Evolutionary conservation across 345 rosid genomes (phyloP).

Genomic region (Murraya koenigii): DNA sequence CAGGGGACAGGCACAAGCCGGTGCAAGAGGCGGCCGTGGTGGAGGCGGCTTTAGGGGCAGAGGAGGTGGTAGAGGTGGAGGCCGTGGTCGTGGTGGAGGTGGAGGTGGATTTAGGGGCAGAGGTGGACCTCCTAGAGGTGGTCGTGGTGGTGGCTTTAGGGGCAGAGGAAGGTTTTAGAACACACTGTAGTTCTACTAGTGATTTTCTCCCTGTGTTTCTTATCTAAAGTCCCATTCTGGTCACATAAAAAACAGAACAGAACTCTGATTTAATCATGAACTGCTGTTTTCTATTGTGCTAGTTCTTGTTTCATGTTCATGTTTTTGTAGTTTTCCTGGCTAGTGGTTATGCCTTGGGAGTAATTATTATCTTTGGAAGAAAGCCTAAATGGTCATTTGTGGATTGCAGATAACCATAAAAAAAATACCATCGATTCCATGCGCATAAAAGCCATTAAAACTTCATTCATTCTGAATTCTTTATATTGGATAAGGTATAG

Average conservation of each 20-base stretch:
- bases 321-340: neutral
- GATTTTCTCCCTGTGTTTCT: constrained; percentile 15
- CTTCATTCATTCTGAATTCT: neutral
- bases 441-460: neutral
- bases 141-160: constrained; percentile 65
- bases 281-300: neutral
- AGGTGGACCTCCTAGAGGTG: constrained; percentile 56
- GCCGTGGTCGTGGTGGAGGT: constrained; percentile 57
- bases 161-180: constrained; percentile 62
- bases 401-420: neutral
- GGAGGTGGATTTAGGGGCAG: constrained; percentile 72
- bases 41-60: constrained; percentile 34
- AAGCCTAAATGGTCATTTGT: neutral
- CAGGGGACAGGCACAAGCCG: constrained; percentile 45
- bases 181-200: constrained; percentile 17
- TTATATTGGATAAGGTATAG: neutral
- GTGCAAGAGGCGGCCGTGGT: constrained; percentile 48
- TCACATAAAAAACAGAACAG: constrained; percentile 14
- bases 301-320: neutral
- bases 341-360: too few species aligned
- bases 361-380: neutral
- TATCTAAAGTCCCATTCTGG: constrained; percentile 5
- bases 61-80: constrained; percentile 38
- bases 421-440: neutral
- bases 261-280: constrained; percentile 8